phyloP scores from a whole-genome alignment of 2,329 filamentous ascomycete genomes.

The Fusarium sterilihyphosum region DNA sequence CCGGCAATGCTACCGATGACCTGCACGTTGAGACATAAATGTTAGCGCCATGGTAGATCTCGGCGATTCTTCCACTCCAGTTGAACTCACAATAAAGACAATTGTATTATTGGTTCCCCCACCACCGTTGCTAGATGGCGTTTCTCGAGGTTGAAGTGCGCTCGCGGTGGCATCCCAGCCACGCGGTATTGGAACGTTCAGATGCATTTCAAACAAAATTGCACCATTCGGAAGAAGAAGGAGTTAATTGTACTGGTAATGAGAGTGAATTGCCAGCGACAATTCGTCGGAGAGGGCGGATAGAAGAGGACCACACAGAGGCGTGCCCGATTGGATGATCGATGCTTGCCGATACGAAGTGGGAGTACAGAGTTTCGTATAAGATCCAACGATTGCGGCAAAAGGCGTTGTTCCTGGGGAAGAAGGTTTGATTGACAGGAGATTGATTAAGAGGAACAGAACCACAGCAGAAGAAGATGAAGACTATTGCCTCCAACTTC shows the following conservation, averaged over 20 bases:
- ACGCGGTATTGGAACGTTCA: slow-evolving; percentile 34
- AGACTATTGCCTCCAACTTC: slow-evolving; percentile 30
- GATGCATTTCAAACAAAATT: slow-evolving; percentile 34
- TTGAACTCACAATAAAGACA: slow-evolving; percentile 40
- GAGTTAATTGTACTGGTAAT: slow-evolving; percentile 7
- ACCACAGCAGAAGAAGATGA: slow-evolving; percentile 13
- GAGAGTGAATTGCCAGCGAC: not conserved
- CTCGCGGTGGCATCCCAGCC: slow-evolving; percentile 29
- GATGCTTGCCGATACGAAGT: slow-evolving; percentile 13
- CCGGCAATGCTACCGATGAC: slow-evolving; percentile 31
- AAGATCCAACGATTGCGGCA: not conserved
- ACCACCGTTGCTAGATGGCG: not conserved
- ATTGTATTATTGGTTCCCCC: slow-evolving; percentile 24
- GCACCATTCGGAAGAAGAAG: slow-evolving; percentile 26
- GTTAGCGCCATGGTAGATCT: not conserved
- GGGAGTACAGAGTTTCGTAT: slow-evolving; percentile 15
- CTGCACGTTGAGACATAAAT: slow-evolving; percentile 8
- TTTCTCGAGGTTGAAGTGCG: slow-evolving; percentile 15
- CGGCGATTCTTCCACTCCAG: not conserved
- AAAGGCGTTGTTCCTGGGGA: not conserved
- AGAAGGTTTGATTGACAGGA: slow-evolving; percentile 1
- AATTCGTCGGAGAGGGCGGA: slow-evolving; percentile 13
- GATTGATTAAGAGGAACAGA: slow-evolving; percentile 9
- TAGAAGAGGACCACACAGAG: slow-evolving; percentile 2
- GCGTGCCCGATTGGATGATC: slow-evolving; percentile 15